These are phyloP conservation scores for Neonectria coccinea DNA, from an alignment of 2,329 filamentous ascomycete genomes.

Conservation along the genomic window DNA sequence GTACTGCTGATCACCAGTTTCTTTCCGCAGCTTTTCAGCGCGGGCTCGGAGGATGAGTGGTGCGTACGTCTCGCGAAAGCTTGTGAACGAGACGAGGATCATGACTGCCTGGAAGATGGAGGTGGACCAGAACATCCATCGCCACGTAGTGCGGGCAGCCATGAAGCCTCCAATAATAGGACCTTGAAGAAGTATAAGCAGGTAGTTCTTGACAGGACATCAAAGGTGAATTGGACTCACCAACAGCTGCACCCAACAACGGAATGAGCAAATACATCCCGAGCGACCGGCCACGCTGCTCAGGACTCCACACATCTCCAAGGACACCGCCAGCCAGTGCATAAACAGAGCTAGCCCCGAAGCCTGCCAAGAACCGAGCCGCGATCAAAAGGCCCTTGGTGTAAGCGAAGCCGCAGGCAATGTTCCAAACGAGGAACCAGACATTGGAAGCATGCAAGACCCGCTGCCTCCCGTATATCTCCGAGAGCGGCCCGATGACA, in stretches of 20 bases:
- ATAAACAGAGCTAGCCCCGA: conserved; percentile 60
- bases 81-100: conserved; percentile 48
- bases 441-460: conserved; percentile 59
- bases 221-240: conserved; percentile 33
- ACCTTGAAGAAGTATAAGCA: conserved; percentile 32
- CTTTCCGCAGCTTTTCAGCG: conserved; percentile 48
- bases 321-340: conserved; percentile 61
- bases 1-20: conserved; percentile 47
- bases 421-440: conserved; percentile 63
- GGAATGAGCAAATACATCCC: conserved; percentile 55
- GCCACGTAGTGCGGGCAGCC: conserved; percentile 51
- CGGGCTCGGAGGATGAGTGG: conserved; percentile 51
- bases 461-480: conserved; percentile 59
- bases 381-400: conserved; percentile 56
- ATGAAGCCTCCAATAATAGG: conserved; percentile 57
- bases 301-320: conserved; percentile 59
- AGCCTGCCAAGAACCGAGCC: conserved; percentile 59
- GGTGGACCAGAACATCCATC: conserved; percentile 61
- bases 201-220: not conserved
- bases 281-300: conserved; percentile 58
- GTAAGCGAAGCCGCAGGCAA: conserved; percentile 57
- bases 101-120: conserved; percentile 56
- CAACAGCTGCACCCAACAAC: conserved; percentile 53
- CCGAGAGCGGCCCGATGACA: conserved; percentile 58
- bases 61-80: conserved; percentile 55